Base-by-base conservation (phyloP, 176 grass and related monocot species). In the Chloris gayana region DNA sequence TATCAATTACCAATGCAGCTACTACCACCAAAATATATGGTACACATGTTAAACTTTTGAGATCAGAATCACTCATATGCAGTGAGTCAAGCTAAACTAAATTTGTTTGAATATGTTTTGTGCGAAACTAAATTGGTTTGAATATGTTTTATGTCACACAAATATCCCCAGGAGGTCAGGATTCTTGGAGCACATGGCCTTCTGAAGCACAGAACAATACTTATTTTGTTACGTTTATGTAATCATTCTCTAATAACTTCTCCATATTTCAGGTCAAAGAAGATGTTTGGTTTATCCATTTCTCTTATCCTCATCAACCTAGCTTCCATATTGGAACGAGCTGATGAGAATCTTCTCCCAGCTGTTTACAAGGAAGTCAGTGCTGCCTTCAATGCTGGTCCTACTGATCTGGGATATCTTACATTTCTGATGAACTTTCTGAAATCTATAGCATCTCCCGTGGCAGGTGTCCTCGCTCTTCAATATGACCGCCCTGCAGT, bases 321-420 rank as follows among this genome's bases (percentile, higher is more conserved):
- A 76, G 96, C 88, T 80, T 93, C 96, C 64, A 91, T 98, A 64
- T 82, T 95, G 84, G 96, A 98, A 76, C 88, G 96, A 41, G 96
- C 92, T 76, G 96, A 98, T 80, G 96, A 98, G 90, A 93, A 87
- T 87, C 90, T 98, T 76, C 86, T 98, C 30, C 96, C 96, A 53
- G 86, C 96, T 72, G 92, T 98, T 87, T 98, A 98, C 84, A 98
- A 95, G 88, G 92, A 95, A 99, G 92, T 99, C 84, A 99, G 87
- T 82, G 90, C 91, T 54, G 69, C 96, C 72, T 99, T 99, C 45
- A 83, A 93, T 88, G 93, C 87, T 63, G 88, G 93, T 64, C 96
- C 96, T 73, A 95, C 91, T 79, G 93, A 99, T 75, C 96, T 99
- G 74, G 93, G 96, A 14, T 99, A 95, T 50, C 88, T 99, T 75